Conservation (phyloP, 352 stramenopile species). For the Pythium grandisporangium region DNA sequence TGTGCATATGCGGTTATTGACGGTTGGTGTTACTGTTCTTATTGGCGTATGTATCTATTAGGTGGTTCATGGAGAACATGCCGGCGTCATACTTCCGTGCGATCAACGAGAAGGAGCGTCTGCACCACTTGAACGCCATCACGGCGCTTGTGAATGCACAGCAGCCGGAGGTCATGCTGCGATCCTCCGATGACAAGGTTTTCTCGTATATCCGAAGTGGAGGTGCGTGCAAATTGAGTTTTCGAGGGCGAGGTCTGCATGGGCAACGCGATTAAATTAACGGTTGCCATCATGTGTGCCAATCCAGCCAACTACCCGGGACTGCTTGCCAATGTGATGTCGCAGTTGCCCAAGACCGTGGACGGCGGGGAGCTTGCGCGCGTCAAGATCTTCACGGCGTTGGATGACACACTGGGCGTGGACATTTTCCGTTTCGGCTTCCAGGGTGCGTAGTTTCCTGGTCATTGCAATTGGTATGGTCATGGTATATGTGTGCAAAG, state of each 20-base stretch:
- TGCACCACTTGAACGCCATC: conserved; percentile 86
- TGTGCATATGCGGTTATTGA: too few species aligned
- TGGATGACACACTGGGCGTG: conserved; percentile 77
- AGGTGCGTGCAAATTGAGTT: conserved; percentile 5
- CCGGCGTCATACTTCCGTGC: conserved; percentile 85
- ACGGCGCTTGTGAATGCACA: conserved; percentile 64
- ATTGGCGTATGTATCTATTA: too few species aligned
- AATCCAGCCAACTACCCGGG: conserved; percentile 50
- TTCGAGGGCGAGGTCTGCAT: not conserved
- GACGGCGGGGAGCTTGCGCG: conserved; percentile 56
- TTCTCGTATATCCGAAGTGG: conserved; percentile 81
- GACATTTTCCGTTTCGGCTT: conserved; percentile 83
- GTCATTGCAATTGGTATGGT: too few species aligned
- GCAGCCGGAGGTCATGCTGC: conserved; percentile 76
- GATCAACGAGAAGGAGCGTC: conserved; percentile 69
- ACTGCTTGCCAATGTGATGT: conserved; percentile 58
- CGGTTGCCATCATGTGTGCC: conserved; percentile 8
- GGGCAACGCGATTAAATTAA: too few species aligned
- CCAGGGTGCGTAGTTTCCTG: conserved; percentile 30
- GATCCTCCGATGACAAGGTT: conserved; percentile 60
- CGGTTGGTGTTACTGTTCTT: too few species aligned
- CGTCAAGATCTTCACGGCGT: conserved; percentile 87
- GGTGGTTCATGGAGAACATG: conserved; percentile 88
- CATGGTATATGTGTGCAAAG: too few species aligned
- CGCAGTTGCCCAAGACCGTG: conserved; percentile 55